phyloP scores from a whole-genome alignment of 768 basidiomycete genomes.

The Mycena olivaceomarginata region DNA sequence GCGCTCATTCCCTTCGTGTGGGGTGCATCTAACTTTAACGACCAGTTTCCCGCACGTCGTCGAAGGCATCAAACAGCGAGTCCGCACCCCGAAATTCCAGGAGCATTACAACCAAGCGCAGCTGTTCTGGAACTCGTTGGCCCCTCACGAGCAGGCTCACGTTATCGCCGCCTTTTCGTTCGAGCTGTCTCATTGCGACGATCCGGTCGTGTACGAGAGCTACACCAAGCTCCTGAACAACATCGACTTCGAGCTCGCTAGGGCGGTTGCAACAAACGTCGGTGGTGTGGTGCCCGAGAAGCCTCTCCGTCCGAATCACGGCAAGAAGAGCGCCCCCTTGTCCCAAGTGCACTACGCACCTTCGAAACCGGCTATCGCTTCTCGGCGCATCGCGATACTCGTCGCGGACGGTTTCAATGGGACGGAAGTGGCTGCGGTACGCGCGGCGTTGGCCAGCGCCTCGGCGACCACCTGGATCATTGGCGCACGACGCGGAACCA shows the following conservation, averaged over 20 bases:
- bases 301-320: neutral
- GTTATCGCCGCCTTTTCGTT: neutral
- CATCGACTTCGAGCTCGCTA: neutral
- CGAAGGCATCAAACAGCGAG: neutral
- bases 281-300: neutral
- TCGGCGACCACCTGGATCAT: neutral
- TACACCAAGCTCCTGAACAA: neutral
- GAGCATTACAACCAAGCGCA: neutral
- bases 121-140: too few relatives aligned
- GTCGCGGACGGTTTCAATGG: neutral
- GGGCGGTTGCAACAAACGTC: neutral
- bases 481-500: neutral
- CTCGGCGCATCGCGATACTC: conserved; percentile 31
- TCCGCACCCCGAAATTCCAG: too few relatives aligned
- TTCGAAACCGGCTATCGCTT: conserved; percentile 19
- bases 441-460: neutral
- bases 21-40: too few relatives aligned
- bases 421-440: neutral
- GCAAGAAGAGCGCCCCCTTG: neutral
- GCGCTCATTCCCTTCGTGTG: too few relatives aligned
- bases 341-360: neutral
- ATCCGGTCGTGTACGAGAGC: neutral
- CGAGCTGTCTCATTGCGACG: neutral
- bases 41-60: too few relatives aligned
- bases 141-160: neutral